These are phyloP conservation scores for Colletotrichum simmondsii DNA, from an alignment of 2,329 filamentous ascomycete genomes.

Conservation along the genomic window DNA sequence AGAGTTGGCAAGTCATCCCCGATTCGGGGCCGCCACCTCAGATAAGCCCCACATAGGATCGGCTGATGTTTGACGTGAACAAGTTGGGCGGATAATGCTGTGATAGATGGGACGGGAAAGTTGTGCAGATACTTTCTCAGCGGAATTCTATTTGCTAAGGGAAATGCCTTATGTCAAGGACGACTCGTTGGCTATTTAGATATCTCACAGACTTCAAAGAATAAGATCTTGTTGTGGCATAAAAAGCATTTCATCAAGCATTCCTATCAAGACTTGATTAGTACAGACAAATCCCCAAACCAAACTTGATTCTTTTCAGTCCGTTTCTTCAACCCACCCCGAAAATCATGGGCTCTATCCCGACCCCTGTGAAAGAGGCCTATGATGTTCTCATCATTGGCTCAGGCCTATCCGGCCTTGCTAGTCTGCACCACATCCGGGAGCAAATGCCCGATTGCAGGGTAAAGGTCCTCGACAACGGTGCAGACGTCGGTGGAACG, in stretches of 20 bases:
- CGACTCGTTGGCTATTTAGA: background rate
- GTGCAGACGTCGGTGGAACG: slow-evolving; percentile 58
- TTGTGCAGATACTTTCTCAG: background rate
- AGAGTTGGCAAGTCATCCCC: slow-evolving; percentile 17
- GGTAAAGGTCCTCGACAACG: slow-evolving; percentile 46
- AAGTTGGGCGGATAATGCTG: background rate
- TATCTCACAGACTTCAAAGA: background rate
- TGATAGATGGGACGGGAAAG: background rate
- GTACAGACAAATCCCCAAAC: background rate
- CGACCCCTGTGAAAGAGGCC: slow-evolving; percentile 6
- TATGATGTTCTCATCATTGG: slow-evolving; percentile 21
- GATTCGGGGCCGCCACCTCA: background rate
- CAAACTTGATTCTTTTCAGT: background rate
- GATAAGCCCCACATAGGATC: slow-evolving; percentile 1
- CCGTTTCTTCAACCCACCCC: background rate
- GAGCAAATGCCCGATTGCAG: slow-evolving; percentile 13
- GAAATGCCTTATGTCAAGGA: background rate
- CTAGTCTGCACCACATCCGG: slow-evolving; percentile 25
- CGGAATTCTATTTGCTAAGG: background rate
- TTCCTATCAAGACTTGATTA: background rate
- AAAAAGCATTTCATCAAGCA: background rate
- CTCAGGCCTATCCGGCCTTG: slow-evolving; percentile 23
- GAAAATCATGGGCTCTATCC: slow-evolving; percentile 10
- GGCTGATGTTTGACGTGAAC: background rate
- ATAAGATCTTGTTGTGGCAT: background rate